These are phyloP conservation scores for Cercospora sp. DNA, from an alignment of 2,329 filamentous ascomycete species.

Conservation along the genomic window DNA sequence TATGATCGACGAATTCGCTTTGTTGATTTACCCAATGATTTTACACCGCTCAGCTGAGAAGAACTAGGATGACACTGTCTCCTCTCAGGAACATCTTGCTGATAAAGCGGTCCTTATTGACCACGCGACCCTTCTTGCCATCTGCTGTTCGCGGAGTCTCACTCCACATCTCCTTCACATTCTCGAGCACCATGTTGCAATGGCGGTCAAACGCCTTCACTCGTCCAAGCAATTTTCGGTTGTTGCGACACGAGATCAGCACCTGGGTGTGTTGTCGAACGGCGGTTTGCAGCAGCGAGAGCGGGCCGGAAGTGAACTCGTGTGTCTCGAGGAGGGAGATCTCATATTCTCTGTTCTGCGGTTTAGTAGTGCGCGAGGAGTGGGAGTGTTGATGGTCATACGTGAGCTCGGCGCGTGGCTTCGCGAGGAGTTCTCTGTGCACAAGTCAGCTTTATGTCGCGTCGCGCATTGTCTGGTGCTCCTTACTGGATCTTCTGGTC, in stretches of 20 bases:
- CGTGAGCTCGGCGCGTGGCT: constrained; percentile 89
- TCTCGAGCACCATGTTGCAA: constrained; percentile 98
- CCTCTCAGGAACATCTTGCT: constrained; percentile 95
- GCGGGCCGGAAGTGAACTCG: constrained; percentile 75
- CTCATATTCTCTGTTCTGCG: constrained; percentile 75
- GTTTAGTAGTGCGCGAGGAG: constrained; percentile 13
- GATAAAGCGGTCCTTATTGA: constrained; percentile 98
- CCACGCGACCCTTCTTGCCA: constrained; percentile 83
- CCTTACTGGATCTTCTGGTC: constrained; percentile 22
- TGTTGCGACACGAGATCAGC: constrained; percentile 95
- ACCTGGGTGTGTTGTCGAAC: constrained; percentile 94
- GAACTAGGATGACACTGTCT: constrained; percentile 83
- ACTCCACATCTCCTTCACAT: constrained; percentile 99
- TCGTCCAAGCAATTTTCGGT: constrained; percentile 93
- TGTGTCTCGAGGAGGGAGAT: constrained; percentile 78
- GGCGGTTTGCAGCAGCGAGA: constrained; percentile 95
- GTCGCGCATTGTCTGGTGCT: not conserved
- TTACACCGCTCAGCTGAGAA: constrained; percentile 59
- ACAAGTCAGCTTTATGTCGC: not conserved
- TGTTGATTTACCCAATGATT: constrained; percentile 2
- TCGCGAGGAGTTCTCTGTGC: constrained; percentile 73
- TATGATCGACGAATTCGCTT: not conserved
- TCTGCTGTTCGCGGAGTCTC: constrained; percentile 81
- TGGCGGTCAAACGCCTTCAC: constrained; percentile 99
- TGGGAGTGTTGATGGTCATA: constrained; percentile 52